Evolutionary conservation across 345 rosid genomes (phyloP).

Genomic region (Raphanus sativus): DNA sequence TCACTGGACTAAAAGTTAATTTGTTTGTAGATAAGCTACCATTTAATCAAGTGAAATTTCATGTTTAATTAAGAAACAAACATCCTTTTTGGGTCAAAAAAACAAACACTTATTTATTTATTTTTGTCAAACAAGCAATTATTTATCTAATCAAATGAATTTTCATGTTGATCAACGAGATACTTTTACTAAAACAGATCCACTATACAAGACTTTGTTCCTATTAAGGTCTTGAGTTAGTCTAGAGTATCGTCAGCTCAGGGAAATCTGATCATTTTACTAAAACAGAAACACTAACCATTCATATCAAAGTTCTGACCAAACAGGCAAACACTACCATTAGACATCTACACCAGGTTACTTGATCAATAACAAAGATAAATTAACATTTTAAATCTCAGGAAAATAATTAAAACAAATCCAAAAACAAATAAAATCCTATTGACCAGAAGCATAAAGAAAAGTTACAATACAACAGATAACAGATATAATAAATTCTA

Average conservation of each 20-base stretch:
- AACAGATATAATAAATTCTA: constrained; percentile 13
- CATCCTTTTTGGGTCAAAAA: not conserved
- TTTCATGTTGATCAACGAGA: not conserved
- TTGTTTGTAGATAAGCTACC: not conserved
- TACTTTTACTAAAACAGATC: no score
- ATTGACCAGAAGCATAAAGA: constrained; percentile 7
- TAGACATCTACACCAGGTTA: no score
- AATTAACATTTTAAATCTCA: no score
- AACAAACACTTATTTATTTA: not conserved
- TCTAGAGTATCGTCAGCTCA: not conserved
- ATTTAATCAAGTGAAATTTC: no score
- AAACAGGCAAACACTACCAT: not conserved
- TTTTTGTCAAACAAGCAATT: not conserved
- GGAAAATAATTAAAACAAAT: constrained; percentile 1
- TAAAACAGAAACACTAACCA: not conserved
- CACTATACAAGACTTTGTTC: not conserved
- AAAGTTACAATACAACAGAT: not conserved
- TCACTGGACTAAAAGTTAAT: not conserved
- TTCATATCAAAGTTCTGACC: not conserved
- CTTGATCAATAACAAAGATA: no score
- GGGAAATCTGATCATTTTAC: not conserved
- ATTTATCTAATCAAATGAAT: not conserved
- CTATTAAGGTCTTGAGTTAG: not conserved
- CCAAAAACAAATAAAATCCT: constrained; percentile 19
- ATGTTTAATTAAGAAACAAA: no score